phyloP scores from a whole-genome alignment of 306 rosid species.

The Lathyrus aphaca region DNA sequence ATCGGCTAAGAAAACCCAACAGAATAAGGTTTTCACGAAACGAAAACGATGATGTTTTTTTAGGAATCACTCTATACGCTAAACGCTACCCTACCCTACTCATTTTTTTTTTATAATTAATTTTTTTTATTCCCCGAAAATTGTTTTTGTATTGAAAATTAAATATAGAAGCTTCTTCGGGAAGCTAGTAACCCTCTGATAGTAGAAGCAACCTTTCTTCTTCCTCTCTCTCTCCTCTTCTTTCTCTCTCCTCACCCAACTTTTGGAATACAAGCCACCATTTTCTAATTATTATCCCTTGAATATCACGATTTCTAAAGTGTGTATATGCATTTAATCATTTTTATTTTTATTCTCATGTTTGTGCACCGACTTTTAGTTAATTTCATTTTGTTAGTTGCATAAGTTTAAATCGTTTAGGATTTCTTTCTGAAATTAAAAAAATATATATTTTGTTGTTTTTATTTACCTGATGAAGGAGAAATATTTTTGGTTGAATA shows the following conservation, averaged over 20 bases:
- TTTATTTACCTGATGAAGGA: no score
- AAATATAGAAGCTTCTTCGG: conserved; percentile 55
- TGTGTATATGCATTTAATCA: no score
- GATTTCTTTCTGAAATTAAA: no score
- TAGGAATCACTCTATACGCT: conserved; percentile 22
- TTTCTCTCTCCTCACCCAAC: conserved; percentile 35
- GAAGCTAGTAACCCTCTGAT: conserved; percentile 55
- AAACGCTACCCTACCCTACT: conserved; percentile 1
- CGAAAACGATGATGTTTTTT: conserved; percentile 30
- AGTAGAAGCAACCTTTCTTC: conserved; percentile 39
- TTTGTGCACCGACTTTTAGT: not conserved
- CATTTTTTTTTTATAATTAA: conserved; percentile 4
- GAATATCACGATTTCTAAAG: not conserved
- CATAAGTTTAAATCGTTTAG: no score
- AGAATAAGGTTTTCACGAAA: conserved; percentile 57
- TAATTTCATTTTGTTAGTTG: not conserved
- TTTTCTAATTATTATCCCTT: not conserved
- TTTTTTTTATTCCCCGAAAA: not conserved
- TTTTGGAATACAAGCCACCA: conserved; percentile 35
- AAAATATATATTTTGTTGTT: no score
- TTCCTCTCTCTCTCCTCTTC: conserved; percentile 12
- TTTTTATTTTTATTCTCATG: no score
- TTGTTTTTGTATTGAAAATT: conserved; percentile 16
- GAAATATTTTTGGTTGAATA: no score
- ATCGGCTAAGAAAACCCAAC: conserved; percentile 27